Evolutionary conservation across 1,284 basidiomycete species (phyloP).

Genomic region (Ceratobasidium sp.): DNA sequence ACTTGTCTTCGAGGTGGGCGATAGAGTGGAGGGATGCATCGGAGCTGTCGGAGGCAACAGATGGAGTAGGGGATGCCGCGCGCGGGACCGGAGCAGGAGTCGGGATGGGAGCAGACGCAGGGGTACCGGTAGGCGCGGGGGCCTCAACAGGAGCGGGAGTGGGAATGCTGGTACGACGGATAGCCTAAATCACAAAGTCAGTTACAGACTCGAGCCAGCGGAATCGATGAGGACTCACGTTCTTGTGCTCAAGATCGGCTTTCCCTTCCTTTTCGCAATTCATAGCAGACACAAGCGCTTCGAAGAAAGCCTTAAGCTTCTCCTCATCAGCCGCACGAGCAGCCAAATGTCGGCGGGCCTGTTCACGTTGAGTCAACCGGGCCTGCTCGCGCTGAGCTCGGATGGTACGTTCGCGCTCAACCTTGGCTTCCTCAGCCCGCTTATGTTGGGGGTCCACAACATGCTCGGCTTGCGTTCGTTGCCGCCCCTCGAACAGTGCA

Average conservation of each 20-base stretch:
- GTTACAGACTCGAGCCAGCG: constrained; percentile 13
- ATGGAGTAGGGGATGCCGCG: constrained; percentile 23
- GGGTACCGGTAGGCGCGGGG: not conserved
- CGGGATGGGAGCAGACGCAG: constrained; percentile 10
- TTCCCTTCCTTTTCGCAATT: not conserved
- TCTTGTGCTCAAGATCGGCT: constrained; percentile 39
- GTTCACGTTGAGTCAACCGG: constrained; percentile 6
- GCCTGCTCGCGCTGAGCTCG: constrained; percentile 26
- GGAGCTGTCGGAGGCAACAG: constrained; percentile 28
- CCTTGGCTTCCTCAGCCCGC: constrained; percentile 32
- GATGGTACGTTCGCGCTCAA: no score
- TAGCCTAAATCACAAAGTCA: constrained; percentile 33
- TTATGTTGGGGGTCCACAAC: constrained; percentile 13
- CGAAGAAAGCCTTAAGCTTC: constrained; percentile 26
- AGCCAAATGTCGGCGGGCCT: constrained; percentile 28
- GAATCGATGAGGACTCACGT: constrained; percentile 11
- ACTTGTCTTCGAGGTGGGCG: constrained; percentile 45
- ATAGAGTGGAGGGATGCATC: constrained; percentile 44
- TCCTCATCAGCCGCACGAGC: constrained; percentile 32
- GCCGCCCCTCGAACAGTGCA: constrained; percentile 28
- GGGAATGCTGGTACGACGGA: constrained; percentile 19
- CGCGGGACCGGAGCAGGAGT: constrained; percentile 12
- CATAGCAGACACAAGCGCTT: constrained; percentile 14
- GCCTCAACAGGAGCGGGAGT: no score
- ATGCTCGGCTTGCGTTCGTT: constrained; percentile 23